A percentile compares a stretch with the other conserved stretches of the same genome.
These are phyloP conservation scores for Nitzschia sp. DNA, from an alignment of 108 stramenopile species.

Conservation along the genomic window DNA sequence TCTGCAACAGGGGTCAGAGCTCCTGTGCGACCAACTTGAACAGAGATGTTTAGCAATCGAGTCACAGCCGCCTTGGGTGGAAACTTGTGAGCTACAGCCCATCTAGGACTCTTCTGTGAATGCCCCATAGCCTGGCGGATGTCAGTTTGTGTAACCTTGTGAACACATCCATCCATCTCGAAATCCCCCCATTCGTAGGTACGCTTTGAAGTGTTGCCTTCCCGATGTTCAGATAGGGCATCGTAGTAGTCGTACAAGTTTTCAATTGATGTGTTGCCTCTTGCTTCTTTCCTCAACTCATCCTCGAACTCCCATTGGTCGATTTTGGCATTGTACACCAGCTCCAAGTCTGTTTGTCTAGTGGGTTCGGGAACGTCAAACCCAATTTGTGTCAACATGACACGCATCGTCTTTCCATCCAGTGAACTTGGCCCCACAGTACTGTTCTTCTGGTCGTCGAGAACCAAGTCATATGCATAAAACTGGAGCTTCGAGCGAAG, in stretches of 20 bases:
- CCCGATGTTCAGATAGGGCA: constrained; percentile 44
- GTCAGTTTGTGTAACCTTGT: constrained; percentile 69
- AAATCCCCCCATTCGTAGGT: constrained; percentile 56
- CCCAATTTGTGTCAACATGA: constrained; percentile 44
- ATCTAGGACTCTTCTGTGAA: constrained; percentile 78
- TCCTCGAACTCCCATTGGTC: constrained; percentile 9
- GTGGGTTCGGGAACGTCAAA: constrained; percentile 64
- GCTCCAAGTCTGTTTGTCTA: constrained; percentile 31
- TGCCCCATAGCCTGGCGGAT: constrained; percentile 60
- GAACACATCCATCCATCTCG: constrained; percentile 91
- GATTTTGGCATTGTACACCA: not conserved
- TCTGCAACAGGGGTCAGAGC: constrained; percentile 91
- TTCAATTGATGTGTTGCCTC: constrained; percentile 17
- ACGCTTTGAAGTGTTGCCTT: not conserved
- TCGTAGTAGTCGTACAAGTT: constrained; percentile 53
- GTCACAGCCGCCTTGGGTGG: constrained; percentile 66
- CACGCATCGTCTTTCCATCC: constrained; percentile 42
- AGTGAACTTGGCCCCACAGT: not conserved
- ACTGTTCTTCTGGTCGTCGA: not conserved
- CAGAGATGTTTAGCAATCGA: constrained; percentile 54
- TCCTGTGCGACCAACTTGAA: constrained; percentile 91
- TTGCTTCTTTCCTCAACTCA: constrained; percentile 1
- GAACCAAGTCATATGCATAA: constrained; percentile 83
- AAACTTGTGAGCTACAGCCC: constrained; percentile 94
- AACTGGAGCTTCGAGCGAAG: constrained; percentile 68